These are phyloP conservation scores for Zalaria sp. DNA, from an alignment of 2,329 filamentous ascomycete species.

Conservation along the genomic window DNA sequence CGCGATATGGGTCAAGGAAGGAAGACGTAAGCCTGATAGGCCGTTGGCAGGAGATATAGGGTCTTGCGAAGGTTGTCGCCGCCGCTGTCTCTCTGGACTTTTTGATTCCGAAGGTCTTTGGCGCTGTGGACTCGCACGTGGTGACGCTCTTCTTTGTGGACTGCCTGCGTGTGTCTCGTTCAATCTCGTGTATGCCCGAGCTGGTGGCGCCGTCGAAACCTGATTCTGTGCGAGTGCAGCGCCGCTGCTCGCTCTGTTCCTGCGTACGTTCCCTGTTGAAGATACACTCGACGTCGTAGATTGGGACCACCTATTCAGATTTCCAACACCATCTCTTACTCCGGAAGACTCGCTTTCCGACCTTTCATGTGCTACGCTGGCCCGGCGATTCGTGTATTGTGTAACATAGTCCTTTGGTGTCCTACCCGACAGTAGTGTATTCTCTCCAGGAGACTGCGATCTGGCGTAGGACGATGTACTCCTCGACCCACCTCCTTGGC, in stretches of 20 bases:
- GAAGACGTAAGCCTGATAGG: conserved; percentile 7
- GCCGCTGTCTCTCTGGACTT: conserved; percentile 16
- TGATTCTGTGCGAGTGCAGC: conserved; percentile 7
- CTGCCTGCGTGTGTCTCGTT: too few species aligned
- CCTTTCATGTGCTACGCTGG: conserved; percentile 26
- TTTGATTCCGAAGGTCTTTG: conserved; percentile 9
- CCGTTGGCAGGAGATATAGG: conserved; percentile 9
- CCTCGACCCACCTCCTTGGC: conserved; percentile 12
- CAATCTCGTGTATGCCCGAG: too few species aligned
- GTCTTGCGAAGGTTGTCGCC: conserved; percentile 12
- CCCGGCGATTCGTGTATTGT: conserved; percentile 19
- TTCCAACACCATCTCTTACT: conserved; percentile 31
- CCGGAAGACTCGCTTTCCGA: conserved; percentile 11
- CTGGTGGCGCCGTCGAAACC: too few species aligned
- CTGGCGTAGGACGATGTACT: conserved; percentile 11
- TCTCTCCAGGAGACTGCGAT: conserved; percentile 11
- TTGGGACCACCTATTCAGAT: conserved; percentile 45
- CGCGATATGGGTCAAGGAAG: conserved; percentile 3
- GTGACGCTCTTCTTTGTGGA: conserved; percentile 13
- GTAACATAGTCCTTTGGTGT: conserved; percentile 10
- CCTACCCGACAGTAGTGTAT: conserved; percentile 8
- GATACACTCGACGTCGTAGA: conserved; percentile 37
- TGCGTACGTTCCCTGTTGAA: conserved; percentile 19
- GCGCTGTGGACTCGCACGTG: conserved; percentile 22
- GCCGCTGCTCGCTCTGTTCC: conserved; percentile 23